Base-by-base conservation (phyloP, 75 land plant genomes). In the Picea sitchensis region DNA sequence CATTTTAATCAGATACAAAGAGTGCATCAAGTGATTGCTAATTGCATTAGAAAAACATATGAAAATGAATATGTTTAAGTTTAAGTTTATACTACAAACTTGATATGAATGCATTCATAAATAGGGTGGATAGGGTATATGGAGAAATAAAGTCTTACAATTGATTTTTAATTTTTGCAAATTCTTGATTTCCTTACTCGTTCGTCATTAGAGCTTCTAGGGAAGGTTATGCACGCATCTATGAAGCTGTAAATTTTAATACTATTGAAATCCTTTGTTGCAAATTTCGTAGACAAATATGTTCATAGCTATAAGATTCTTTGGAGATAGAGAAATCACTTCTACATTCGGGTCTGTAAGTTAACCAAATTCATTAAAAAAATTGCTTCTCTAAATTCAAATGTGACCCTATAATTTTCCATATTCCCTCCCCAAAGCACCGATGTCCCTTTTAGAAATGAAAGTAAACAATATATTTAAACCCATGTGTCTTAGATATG, bases 191-290 rank as follows among this genome's bases (percentile, higher is more conserved):
- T 90, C 92, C 82, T 90, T 87, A 76, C 83, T 77, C 77, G 81
- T 86, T 76, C 87, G 81, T 80, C 88, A 91, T 82, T 83, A 61
- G 58, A 90, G 86, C 82, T 88, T 90, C 92, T 91, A 90, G 14
- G 92, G 92, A 58, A 90, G 82, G 78, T 90, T 90, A 77, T 90
- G 92, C 9, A 90, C 92, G 59, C 92, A 78, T 54, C 92, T 75
- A 80, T 90, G 92, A 15, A 90, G 82, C 88, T 90, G 92, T 60
- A 90, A 85, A 71, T 90, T 90, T 77, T 90, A 91, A 80, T 90
- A 90, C 34, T 91, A 62, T 80, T 90, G 92, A 65, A 90, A 90
- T 26, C 92, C 92, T 75, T 90, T 90, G 76, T 85, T 85, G 81
- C 92, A 90, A 7, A 90, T 88, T 80, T 90, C 91, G 82, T 91